Percentiles rank a stretch among this genome's conserved stretches.
phyloP scores from a whole-genome alignment of 73 alveolate species.

The Paramecium pentaurelia region DNA sequence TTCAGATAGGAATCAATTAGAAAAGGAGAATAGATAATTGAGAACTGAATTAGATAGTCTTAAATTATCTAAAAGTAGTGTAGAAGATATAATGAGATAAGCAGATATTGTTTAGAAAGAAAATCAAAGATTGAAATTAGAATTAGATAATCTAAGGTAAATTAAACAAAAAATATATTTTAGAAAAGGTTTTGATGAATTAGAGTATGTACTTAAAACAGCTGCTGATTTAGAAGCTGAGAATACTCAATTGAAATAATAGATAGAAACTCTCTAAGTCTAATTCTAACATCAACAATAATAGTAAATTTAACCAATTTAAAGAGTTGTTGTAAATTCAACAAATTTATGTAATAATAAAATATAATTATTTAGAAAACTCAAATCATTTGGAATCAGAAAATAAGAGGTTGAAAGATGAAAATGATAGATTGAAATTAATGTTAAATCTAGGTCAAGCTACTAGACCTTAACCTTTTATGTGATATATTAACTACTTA shows the following conservation, averaged over 20 bases:
- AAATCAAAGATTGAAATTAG: background rate
- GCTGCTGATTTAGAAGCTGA: background rate
- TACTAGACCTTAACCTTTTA: background rate
- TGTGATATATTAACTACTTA: background rate
- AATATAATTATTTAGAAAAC: background rate
- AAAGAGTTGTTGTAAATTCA: background rate
- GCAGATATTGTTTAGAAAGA: background rate
- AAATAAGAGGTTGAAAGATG: background rate
- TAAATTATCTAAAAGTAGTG: background rate
- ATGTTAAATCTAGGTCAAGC: background rate
- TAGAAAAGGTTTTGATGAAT: slow-evolving; percentile 35
- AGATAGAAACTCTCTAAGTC: background rate
- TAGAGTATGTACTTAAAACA: slow-evolving; percentile 27
- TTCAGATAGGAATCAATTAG: background rate
- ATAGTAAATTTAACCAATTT: background rate
- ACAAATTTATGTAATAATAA: background rate
- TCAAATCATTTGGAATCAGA: background rate
- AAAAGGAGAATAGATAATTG: background rate
- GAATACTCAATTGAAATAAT: background rate
- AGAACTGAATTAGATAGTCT: background rate
- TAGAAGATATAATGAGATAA: background rate
- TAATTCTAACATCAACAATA: background rate
- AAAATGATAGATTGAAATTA: background rate
- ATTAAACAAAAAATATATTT: background rate
- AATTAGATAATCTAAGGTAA: background rate